Evolutionary conservation across 2,329 filamentous ascomycete species (phyloP).

Genomic region (Apiospora malaysiana): DNA sequence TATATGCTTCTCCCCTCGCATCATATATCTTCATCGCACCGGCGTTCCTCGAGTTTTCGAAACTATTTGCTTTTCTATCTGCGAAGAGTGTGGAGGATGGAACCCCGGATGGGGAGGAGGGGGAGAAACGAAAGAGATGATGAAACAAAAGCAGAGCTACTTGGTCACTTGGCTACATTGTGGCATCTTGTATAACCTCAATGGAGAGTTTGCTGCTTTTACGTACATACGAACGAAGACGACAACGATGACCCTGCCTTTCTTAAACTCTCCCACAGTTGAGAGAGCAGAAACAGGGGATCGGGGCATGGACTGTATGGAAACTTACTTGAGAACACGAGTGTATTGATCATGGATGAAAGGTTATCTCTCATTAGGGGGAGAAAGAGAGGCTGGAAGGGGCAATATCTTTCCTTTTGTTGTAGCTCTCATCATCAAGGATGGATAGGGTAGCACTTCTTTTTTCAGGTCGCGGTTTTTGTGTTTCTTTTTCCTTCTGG

Average conservation of each 20-base stretch:
- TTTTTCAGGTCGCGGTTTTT: slow-evolving; percentile 11
- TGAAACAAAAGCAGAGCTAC: background rate
- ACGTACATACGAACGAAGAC: background rate
- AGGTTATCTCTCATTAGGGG: background rate
- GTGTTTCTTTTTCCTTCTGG: slow-evolving; percentile 3
- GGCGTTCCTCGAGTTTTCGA: slow-evolving; percentile 21
- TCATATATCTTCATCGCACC: slow-evolving; percentile 21
- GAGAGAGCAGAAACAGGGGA: slow-evolving; percentile 2
- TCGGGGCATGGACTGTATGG: background rate
- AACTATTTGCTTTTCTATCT: slow-evolving; percentile 4
- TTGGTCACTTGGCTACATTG: slow-evolving; percentile 9
- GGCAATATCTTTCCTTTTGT: slow-evolving; percentile 9
- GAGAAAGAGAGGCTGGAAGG: background rate
- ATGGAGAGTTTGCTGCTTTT: background rate
- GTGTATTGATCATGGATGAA: slow-evolving; percentile 19
- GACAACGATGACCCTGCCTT: background rate
- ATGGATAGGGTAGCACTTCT: slow-evolving; percentile 6
- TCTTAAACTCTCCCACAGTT: slow-evolving; percentile 3
- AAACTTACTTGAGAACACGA: slow-evolving; percentile 15
- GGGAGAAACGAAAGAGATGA: background rate
- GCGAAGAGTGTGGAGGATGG: background rate
- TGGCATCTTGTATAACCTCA: slow-evolving; percentile 4
- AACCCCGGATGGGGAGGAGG: background rate
- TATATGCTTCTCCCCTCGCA: slow-evolving; percentile 15
- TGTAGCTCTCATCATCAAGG: slow-evolving; percentile 15